Conservation (phyloP, 352 stramenopile genomes). For the Nothophytophthora sp. region DNA sequence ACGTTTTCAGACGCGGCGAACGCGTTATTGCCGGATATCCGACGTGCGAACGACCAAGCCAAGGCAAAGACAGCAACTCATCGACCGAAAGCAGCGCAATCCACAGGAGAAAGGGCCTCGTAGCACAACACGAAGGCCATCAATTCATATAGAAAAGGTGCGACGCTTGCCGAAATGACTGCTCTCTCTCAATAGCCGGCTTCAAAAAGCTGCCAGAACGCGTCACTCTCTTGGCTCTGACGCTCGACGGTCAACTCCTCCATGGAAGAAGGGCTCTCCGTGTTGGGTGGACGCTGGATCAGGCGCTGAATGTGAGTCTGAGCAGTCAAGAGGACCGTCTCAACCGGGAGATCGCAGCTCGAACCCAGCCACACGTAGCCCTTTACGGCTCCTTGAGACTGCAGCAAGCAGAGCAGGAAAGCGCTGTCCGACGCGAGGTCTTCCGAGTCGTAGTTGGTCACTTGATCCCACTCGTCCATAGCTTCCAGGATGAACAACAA, state of each 20-base stretch:
- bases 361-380: constrained; percentile 50
- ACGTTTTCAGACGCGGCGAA: constrained; percentile 71
- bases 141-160: no score
- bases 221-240: constrained; percentile 44
- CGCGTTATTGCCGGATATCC: constrained; percentile 38
- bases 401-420: constrained; percentile 35
- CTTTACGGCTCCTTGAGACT: background rate
- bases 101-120: no score
- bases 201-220: constrained; percentile 68
- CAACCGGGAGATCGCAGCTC: constrained; percentile 2
- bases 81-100: constrained; percentile 21
- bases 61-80: constrained; percentile 13
- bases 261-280: background rate
- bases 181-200: constrained; percentile 59
- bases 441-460: constrained; percentile 68
- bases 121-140: no score
- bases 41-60: constrained; percentile 3
- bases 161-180: no score
- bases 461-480: constrained; percentile 38
- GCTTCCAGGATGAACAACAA: constrained; percentile 44
- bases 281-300: background rate
- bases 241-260: constrained; percentile 18
- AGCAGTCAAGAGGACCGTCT: constrained; percentile 17
- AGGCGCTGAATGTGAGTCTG: constrained; percentile 8
- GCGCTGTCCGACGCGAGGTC: constrained; percentile 36